These are phyloP conservation scores for Alopecurus myosuroides DNA, from an alignment of 176 grass and related monocot species.

Conservation along the genomic window DNA sequence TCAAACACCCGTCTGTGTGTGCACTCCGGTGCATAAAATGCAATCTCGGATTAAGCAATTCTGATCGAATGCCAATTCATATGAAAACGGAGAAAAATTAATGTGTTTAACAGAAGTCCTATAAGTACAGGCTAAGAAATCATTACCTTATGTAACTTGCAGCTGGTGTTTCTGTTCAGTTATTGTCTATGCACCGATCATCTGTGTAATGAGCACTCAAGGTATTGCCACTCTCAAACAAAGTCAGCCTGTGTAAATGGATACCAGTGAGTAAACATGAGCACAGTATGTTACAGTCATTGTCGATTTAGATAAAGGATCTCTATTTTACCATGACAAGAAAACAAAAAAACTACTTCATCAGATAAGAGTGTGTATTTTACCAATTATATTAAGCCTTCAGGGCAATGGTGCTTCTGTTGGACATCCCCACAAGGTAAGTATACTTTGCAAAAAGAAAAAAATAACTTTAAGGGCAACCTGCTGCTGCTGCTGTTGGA, in stretches of 20 bases:
- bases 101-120: background rate
- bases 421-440: background rate
- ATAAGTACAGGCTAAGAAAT: background rate
- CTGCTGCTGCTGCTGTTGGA: background rate
- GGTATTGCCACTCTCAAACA: background rate
- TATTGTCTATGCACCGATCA: background rate
- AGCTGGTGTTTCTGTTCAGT: background rate
- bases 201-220: background rate
- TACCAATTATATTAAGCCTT: slow-evolving; percentile 20
- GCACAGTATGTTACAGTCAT: background rate
- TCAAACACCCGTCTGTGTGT: background rate
- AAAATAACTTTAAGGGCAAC: slow-evolving; percentile 4
- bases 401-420: background rate
- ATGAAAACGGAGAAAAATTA: slow-evolving; percentile 7
- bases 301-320: background rate
- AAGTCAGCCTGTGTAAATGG: slow-evolving; percentile 15
- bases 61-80: background rate
- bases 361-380: slow-evolving; percentile 1
- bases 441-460: background rate
- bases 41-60: background rate
- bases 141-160: slow-evolving; percentile 1
- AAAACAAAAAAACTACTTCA: slow-evolving; percentile 14
- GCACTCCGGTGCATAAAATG: background rate
- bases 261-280: background rate
- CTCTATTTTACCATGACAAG: background rate